These are phyloP conservation scores for Pseudogymnoascus destructans DNA, from an alignment of 2,329 filamentous ascomycete genomes.

Conservation along the genomic window DNA sequence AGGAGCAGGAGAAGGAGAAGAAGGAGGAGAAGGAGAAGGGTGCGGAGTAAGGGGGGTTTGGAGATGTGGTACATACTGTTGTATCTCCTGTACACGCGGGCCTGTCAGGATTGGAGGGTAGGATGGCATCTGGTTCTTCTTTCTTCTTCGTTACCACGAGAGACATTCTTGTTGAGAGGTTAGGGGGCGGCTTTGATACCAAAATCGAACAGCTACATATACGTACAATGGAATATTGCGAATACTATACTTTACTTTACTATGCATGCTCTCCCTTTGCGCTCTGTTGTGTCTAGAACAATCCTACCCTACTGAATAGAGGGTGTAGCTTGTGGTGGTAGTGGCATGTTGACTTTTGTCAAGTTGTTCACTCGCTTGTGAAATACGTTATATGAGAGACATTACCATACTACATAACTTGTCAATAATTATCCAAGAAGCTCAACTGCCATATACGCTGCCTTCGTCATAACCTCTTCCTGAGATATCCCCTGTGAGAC, in stretches of 20 bases:
- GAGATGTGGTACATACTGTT: background rate
- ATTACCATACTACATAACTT: background rate
- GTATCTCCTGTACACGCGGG: slow-evolving; percentile 1
- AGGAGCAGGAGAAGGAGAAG: background rate
- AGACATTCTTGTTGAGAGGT: background rate
- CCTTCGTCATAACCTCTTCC: slow-evolving; percentile 48
- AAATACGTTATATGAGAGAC: background rate
- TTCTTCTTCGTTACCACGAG: background rate
- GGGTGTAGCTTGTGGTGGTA: too few relatives aligned
- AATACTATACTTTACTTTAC: background rate
- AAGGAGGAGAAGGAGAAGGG: background rate
- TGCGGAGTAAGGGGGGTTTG: background rate
- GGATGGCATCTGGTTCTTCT: background rate
- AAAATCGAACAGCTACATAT: slow-evolving; percentile 7
- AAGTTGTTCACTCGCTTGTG: too few relatives aligned
- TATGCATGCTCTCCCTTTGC: background rate
- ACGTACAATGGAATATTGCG: slow-evolving; percentile 4
- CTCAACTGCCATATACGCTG: slow-evolving; percentile 35
- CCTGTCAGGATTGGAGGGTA: background rate
- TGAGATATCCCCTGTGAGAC: slow-evolving; percentile 26
- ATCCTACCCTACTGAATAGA: too few relatives aligned
- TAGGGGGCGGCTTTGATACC: slow-evolving; percentile 2
- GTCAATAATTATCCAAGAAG: slow-evolving; percentile 31
- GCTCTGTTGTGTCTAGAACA: too few relatives aligned
- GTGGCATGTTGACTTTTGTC: too few relatives aligned